Evolutionary conservation across 2,329 filamentous ascomycete species (phyloP).

Genomic region (Hymenoscyphus occultus): DNA sequence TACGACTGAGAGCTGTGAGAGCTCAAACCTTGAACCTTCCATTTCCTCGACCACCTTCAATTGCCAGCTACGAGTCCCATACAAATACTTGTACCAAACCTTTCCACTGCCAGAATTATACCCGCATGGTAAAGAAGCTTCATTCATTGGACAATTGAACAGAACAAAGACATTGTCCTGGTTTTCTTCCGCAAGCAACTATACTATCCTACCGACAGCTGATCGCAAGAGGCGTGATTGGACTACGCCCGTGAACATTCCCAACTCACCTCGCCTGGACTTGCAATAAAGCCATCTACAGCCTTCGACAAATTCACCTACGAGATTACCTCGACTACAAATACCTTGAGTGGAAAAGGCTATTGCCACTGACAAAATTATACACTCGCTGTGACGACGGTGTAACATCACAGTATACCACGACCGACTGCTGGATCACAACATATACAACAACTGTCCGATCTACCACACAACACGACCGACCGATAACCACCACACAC

Average conservation of each 20-base stretch:
- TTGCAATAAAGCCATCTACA: background rate
- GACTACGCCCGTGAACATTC: background rate
- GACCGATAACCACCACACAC: background rate
- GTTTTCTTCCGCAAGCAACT: slow-evolving; percentile 1
- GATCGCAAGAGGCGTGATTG: background rate
- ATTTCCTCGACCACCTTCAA: too few species aligned
- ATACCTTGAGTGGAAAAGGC: background rate
- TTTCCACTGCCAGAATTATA: background rate
- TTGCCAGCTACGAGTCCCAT: background rate
- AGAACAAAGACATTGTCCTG: background rate
- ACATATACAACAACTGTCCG: too few species aligned
- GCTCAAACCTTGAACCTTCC: background rate
- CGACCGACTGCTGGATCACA: background rate
- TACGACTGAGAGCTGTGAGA: too few species aligned
- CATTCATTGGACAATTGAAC: background rate
- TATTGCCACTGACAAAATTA: too few species aligned
- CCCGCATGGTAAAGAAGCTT: background rate
- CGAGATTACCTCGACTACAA: background rate
- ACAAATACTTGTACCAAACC: background rate
- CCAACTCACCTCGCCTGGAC: background rate
- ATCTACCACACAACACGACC: too few species aligned
- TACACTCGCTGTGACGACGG: background rate
- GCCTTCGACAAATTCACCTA: background rate
- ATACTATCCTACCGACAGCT: background rate
- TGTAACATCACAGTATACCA: background rate